Percentiles rank a stretch among this genome's conserved stretches.
Evolutionary conservation across 768 basidiomycete species (phyloP).

Genomic region (Hortiboletus campestris): DNA sequence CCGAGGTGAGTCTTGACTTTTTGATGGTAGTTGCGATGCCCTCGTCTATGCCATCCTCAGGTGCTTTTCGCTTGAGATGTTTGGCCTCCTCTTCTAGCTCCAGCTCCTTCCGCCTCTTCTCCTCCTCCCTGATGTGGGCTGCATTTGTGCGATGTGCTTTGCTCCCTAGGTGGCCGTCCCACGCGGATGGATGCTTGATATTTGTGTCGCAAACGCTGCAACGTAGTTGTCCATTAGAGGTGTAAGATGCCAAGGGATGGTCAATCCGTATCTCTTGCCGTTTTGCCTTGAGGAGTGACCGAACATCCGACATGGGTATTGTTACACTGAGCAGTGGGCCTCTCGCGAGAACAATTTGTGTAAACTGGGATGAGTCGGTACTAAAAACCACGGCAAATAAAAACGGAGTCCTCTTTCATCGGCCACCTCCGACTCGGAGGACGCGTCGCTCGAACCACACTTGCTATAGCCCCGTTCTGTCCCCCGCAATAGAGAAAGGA

Average conservation of each 20-base stretch:
- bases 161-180: slow-evolving; percentile 84
- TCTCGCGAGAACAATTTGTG: too few species aligned
- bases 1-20: slow-evolving; percentile 28
- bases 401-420: too few species aligned
- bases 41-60: slow-evolving; percentile 25
- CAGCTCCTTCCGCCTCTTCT: slow-evolving; percentile 40
- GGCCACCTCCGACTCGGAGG: too few species aligned
- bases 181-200: slow-evolving; percentile 78
- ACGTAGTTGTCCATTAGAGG: slow-evolving; percentile 60
- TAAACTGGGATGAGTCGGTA: too few species aligned
- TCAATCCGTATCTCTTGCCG: slow-evolving; percentile 68
- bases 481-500: too few species aligned
- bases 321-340: too few species aligned
- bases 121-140: slow-evolving; percentile 55
- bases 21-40: slow-evolving; percentile 27
- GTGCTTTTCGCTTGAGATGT: slow-evolving; percentile 34
- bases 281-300: slow-evolving; percentile 81
- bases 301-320: slow-evolving; percentile 67
- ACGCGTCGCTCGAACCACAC: too few species aligned
- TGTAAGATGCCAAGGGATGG: slow-evolving; percentile 75
- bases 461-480: too few species aligned
- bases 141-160: slow-evolving; percentile 74
- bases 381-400: too few species aligned
- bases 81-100: slow-evolving; percentile 36
- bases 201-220: slow-evolving; percentile 61